Evolutionary conservation across 768 basidiomycete genomes (phyloP).

Genomic region (Glaciozyma martinii): DNA sequence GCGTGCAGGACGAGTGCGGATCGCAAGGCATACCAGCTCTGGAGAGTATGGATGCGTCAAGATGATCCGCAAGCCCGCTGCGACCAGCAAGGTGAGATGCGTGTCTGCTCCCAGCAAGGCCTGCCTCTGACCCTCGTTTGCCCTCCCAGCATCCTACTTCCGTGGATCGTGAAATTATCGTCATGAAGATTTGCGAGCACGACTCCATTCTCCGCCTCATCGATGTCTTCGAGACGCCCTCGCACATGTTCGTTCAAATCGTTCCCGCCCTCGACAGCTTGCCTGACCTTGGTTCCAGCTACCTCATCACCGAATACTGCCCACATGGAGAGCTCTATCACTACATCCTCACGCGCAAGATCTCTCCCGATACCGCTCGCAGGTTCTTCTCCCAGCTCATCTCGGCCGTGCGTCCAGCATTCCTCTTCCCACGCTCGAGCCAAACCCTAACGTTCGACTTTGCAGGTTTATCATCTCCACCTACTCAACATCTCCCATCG

Average conservation of each 20-base stretch:
- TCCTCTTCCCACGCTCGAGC: not conserved
- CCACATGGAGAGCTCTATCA: constrained; percentile 95
- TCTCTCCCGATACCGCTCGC: constrained; percentile 70
- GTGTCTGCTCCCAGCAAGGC: constrained; percentile 4
- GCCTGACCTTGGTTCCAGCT: constrained; percentile 39
- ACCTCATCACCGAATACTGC: constrained; percentile 87
- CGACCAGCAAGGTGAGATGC: constrained; percentile 35
- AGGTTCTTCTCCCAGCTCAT: constrained; percentile 92
- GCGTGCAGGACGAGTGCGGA: not conserved
- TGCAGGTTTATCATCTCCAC: constrained; percentile 67
- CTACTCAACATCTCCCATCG: constrained; percentile 95
- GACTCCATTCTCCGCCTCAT: constrained; percentile 91
- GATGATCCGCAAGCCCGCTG: constrained; percentile 74
- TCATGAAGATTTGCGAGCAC: constrained; percentile 99
- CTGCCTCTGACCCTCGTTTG: constrained; percentile 25
- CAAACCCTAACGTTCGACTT: not conserved
- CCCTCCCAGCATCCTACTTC: constrained; percentile 37
- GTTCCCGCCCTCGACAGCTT: not conserved
- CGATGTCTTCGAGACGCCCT: constrained; percentile 88
- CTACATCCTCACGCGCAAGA: constrained; percentile 80
- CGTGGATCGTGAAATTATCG: constrained; percentile 89
- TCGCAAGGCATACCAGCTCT: constrained; percentile 74
- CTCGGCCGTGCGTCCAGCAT: constrained; percentile 53
- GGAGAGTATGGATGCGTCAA: constrained; percentile 91
- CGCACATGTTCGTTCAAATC: constrained; percentile 52